Base-by-base conservation (phyloP, 768 basidiomycete genomes). In the Grammothele lineata region DNA sequence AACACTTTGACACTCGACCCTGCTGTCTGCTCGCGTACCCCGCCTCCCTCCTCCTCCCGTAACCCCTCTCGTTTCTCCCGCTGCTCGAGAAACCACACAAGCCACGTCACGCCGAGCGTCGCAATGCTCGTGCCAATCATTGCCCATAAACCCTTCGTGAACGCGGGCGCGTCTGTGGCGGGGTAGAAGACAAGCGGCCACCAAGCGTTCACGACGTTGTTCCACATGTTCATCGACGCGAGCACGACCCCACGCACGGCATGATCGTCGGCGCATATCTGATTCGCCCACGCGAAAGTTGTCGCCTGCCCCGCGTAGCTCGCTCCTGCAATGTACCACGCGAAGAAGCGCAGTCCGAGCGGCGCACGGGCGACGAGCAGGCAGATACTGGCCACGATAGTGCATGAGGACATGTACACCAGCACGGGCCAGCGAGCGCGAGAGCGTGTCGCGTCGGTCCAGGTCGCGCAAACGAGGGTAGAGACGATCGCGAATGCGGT, bases 251-350 rank as follows among this genome's bases (percentile, higher is more conserved):
- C 77, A 36, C 85, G 75, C 56, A 85, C 81, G 60, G 82, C 78
- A 56, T 81, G 72, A 62, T 89, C 83, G 54, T 85, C 80, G 22
- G 78, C 75, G 47, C 81, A 83, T 41, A 85, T 75, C 58, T 85
- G 81, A 61, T 89, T 89, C n/a, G 85, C 84, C 87, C 87, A 82
- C 76, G 82, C 81, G 57, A 88, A 87, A 21, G 85, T 89, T 15
- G 78, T 80, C 5, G 85, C 87, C 59, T 88, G 87, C 9, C 86
- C 85, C 0, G 84, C 75, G 57, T 83, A 89, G 5, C 83, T 78
- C 14, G 83, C 81, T 2, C 85, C 83, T 5, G 78, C 75, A 9
- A 80, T 57, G 59, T 80, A 87, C 58, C 84, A 89, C 4, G 84
- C 87, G 53, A 87, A 85, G 62, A 83, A 87, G 52, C 83, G 83